Conservation (phyloP, 1,284 basidiomycete genomes). For the Phellopilus nigrolimitatus region DNA sequence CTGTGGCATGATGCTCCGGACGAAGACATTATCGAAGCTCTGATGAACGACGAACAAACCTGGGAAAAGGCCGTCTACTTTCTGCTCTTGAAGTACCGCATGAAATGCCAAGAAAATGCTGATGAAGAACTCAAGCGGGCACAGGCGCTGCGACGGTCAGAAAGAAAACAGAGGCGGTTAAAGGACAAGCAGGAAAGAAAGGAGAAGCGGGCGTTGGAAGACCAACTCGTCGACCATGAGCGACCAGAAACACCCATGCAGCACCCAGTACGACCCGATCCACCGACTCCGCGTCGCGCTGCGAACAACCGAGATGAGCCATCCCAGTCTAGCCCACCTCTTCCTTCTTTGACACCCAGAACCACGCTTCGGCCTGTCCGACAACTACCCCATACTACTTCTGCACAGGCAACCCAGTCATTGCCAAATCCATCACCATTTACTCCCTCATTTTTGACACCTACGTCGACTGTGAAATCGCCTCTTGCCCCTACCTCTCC, state of each 20-base stretch:
- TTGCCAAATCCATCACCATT: conserved; percentile 22
- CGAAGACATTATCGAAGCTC: conserved; percentile 62
- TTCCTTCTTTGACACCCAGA: conserved; percentile 14
- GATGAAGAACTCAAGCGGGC: conserved; percentile 53
- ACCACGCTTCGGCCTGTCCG: neutral
- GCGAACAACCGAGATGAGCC: conserved; percentile 26
- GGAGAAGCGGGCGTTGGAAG: too few species aligned
- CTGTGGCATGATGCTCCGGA: conserved; percentile 82
- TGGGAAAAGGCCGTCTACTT: conserved; percentile 95
- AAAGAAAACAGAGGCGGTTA: conserved; percentile 27
- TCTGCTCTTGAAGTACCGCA: conserved; percentile 75
- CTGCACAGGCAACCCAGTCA: neutral
- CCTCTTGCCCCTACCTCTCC: conserved; percentile 28
- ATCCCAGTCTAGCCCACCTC: conserved; percentile 17
- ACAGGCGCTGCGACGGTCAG: conserved; percentile 30
- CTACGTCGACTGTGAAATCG: conserved; percentile 22
- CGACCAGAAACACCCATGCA: conserved; percentile 17
- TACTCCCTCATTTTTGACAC: conserved; percentile 28
- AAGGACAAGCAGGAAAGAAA: conserved; percentile 18
- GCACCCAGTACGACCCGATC: conserved; percentile 49
- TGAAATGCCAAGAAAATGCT: conserved; percentile 62
- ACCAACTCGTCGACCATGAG: conserved; percentile 5
- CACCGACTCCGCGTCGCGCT: conserved; percentile 58
- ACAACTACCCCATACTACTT: neutral
- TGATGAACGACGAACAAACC: conserved; percentile 63